Evolutionary conservation across 768 basidiomycete genomes (phyloP).

Genomic region (Kwoniella shandongensis): DNA sequence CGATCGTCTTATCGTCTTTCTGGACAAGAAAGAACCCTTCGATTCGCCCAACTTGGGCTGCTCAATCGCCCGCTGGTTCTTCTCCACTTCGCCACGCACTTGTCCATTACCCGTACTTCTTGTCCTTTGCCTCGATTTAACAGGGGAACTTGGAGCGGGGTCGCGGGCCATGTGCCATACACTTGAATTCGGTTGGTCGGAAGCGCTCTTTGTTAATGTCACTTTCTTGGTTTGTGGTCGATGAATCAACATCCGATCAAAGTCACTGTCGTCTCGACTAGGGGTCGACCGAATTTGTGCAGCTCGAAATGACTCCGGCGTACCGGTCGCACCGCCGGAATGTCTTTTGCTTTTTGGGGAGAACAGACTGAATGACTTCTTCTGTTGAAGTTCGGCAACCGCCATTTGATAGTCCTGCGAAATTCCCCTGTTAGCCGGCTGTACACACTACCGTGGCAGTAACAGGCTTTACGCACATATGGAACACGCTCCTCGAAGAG

Average conservation of each 20-base stretch:
- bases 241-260: conserved; percentile 43
- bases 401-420: conserved; percentile 50
- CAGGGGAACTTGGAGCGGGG: conserved; percentile 1
- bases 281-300: conserved; percentile 1
- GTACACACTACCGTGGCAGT: no score
- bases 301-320: not conserved
- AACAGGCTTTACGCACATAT: no score
- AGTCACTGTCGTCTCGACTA: conserved; percentile 34
- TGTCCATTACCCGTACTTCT: not conserved
- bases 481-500: conserved; percentile 95
- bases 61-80: not conserved
- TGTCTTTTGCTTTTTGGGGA: conserved; percentile 20
- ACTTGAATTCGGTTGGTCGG: conserved; percentile 16
- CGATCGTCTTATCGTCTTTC: conserved; percentile 16
- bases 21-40: conserved; percentile 23
- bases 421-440: no score
- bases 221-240: conserved; percentile 39
- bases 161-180: conserved; percentile 25
- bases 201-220: conserved; percentile 29
- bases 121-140: conserved; percentile 2
- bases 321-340: not conserved
- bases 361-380: conserved; percentile 32
- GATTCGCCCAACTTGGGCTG: conserved; percentile 12
- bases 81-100: not conserved
- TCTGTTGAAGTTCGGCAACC: conserved; percentile 38